Percentiles rank a stretch among this genome's conserved stretches.
These are phyloP conservation scores for Candida endomychidarum DNA, from an alignment of 805 yeast genomes.

Conservation along the genomic window DNA sequence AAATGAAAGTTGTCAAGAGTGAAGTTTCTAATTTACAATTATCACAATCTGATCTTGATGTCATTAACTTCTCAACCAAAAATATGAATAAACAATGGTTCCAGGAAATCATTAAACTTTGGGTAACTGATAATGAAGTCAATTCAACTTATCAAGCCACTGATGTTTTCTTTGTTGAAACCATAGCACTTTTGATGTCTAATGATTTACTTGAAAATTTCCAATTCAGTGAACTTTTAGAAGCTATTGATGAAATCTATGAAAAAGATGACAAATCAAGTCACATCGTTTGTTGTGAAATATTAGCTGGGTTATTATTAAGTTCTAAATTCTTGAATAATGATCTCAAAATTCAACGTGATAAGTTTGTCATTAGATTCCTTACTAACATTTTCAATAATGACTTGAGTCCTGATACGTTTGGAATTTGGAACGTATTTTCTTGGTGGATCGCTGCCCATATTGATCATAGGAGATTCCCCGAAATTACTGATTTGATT, in stretches of 20 bases:
- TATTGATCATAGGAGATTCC: slow-evolving; percentile 66
- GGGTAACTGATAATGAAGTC: slow-evolving; percentile 68
- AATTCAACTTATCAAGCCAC: slow-evolving; percentile 65
- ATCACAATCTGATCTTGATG: slow-evolving; percentile 34
- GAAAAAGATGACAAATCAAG: slow-evolving; percentile 68
- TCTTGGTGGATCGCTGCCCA: slow-evolving; percentile 72
- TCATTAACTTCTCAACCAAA: slow-evolving; percentile 45
- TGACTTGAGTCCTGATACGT: slow-evolving; percentile 72
- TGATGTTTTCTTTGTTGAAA: slow-evolving; percentile 57
- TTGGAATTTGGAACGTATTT: slow-evolving; percentile 71
- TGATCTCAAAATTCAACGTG: slow-evolving; percentile 38
- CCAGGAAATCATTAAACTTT: slow-evolving; percentile 44
- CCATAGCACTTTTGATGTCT: slow-evolving; percentile 50
- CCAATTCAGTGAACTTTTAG: slow-evolving; percentile 51
- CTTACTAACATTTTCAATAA: slow-evolving; percentile 47
- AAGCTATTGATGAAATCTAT: slow-evolving; percentile 49
- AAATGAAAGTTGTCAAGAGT: slow-evolving; percentile 46
- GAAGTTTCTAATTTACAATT: slow-evolving; percentile 30
- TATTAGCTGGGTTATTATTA: slow-evolving; percentile 61
- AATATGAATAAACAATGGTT: slow-evolving; percentile 60
- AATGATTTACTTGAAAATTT: slow-evolving; percentile 44
- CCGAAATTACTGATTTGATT: slow-evolving; percentile 47
- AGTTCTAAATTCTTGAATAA: slow-evolving; percentile 45
- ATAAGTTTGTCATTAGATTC: slow-evolving; percentile 45
- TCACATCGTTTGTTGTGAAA: slow-evolving; percentile 73